Evolutionary conservation across 129 eudicot genomes (phyloP).

Genomic region (Solidago caesia): DNA sequence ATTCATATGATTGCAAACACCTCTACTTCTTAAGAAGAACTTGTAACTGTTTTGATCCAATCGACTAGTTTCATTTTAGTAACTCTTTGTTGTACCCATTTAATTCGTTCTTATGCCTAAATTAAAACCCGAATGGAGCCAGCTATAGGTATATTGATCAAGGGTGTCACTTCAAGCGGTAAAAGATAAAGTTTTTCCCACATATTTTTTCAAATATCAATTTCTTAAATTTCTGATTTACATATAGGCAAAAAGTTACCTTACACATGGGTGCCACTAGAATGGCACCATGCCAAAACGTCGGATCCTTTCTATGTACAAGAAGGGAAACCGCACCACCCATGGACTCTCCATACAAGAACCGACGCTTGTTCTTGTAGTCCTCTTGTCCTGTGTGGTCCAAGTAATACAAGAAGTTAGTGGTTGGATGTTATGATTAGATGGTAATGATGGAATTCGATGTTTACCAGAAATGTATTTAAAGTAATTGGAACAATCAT

Average conservation of each 20-base stretch:
- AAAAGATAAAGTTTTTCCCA: too few species aligned
- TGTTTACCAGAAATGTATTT: constrained; percentile 67
- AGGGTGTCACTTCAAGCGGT: too few species aligned
- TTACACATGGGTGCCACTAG: constrained; percentile 98
- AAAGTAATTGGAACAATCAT: constrained; percentile 73
- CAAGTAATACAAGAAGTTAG: constrained; percentile 20
- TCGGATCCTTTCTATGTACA: constrained; percentile 74
- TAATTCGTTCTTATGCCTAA: too few species aligned
- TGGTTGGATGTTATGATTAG: constrained; percentile 3
- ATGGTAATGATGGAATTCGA: background rate
- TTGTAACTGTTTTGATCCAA: too few species aligned
- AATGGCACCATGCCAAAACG: constrained; percentile 96
- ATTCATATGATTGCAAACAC: too few species aligned
- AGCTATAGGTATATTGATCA: too few species aligned
- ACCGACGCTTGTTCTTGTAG: constrained; percentile 63
- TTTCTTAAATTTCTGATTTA: background rate
- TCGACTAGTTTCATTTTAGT: too few species aligned
- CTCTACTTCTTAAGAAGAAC: too few species aligned
- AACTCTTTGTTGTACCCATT: too few species aligned
- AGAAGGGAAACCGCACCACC: constrained; percentile 96
- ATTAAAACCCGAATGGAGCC: too few species aligned
- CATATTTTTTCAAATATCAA: too few species aligned
- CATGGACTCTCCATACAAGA: constrained; percentile 97
- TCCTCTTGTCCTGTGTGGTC: constrained; percentile 53
- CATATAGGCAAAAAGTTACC: constrained; percentile 33